Evolutionary conservation across 2,329 filamentous ascomycete species (phyloP).

Genomic region (Periglandula ipomoeae): DNA sequence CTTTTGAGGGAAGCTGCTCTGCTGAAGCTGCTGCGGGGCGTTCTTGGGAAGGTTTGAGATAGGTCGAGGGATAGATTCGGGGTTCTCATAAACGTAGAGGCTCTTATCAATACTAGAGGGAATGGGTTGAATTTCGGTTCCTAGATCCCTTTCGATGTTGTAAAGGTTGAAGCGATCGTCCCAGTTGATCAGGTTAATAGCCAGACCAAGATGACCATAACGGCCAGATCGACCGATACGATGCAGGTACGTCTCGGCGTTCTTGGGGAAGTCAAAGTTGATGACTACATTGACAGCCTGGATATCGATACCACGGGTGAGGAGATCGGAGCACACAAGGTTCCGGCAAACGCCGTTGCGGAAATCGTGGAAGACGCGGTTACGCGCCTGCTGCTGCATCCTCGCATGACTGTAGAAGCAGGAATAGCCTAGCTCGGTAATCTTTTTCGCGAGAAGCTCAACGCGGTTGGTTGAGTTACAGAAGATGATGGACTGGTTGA

Average conservation of each 20-base stretch:
- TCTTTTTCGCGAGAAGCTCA: constrained; percentile 96
- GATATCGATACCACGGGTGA: constrained; percentile 98
- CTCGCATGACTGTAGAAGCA: constrained; percentile 99
- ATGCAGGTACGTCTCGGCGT: constrained; percentile 96
- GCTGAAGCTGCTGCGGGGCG: constrained; percentile 22
- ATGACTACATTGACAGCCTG: constrained; percentile 99
- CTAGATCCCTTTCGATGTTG: constrained; percentile 94
- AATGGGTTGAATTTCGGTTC: constrained; percentile 97
- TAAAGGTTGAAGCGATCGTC: constrained; percentile 98
- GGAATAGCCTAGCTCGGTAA: constrained; percentile 96
- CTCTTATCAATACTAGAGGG: constrained; percentile 92
- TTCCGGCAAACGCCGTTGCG: constrained; percentile 96
- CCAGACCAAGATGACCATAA: constrained; percentile 92
- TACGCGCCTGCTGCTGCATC: constrained; percentile 94
- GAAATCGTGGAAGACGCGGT: constrained; percentile 99
- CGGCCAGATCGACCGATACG: constrained; percentile 96
- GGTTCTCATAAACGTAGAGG: constrained; percentile 95
- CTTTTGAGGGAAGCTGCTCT: constrained; percentile 13
- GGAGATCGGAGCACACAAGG: constrained; percentile 91
- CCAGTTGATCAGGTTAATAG: constrained; percentile 99
- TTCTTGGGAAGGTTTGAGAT: constrained; percentile 39
- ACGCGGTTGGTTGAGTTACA: constrained; percentile 99
- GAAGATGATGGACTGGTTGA: constrained; percentile 99
- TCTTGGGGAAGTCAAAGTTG: constrained; percentile 99
- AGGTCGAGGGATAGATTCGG: constrained; percentile 87